Evolutionary conservation across 169 alveolate species (phyloP).

Genomic region (Amoebophrya sp.): DNA sequence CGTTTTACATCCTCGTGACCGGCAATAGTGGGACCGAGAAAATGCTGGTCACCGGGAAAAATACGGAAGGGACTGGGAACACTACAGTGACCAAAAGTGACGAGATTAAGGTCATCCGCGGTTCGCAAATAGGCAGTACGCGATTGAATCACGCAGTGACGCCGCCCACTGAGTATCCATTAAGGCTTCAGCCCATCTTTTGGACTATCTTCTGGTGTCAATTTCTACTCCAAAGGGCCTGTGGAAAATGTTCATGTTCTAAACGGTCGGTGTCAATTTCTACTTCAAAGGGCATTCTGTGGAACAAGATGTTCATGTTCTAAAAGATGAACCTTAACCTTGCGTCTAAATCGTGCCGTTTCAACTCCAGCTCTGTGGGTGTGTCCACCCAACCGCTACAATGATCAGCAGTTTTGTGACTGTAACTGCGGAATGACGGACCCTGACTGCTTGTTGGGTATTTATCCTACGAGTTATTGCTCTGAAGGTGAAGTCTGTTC

Average conservation of each 20-base stretch:
- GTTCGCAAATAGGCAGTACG: background rate
- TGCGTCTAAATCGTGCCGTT: too few species aligned
- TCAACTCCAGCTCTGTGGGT: background rate
- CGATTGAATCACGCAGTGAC: background rate
- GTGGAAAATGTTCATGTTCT: too few species aligned
- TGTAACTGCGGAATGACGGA: conserved; percentile 25
- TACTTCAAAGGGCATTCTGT: too few species aligned
- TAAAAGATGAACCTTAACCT: too few species aligned
- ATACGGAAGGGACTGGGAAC: too few species aligned
- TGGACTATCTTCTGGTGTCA: too few species aligned
- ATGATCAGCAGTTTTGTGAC: background rate
- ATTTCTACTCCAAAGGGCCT: too few species aligned
- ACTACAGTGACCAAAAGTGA: too few species aligned
- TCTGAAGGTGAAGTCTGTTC: background rate
- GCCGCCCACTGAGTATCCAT: background rate
- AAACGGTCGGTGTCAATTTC: too few species aligned
- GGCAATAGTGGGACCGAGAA: background rate
- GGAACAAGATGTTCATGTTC: too few species aligned
- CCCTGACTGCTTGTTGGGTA: background rate
- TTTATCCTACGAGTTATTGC: background rate
- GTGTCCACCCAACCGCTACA: background rate
- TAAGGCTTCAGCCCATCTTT: too few species aligned
- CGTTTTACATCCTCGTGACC: background rate
- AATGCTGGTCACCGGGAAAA: background rate
- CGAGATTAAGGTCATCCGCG: background rate